These are phyloP conservation scores for Candida boidinii DNA, from an alignment of 805 yeast genomes.

Conservation along the genomic window DNA sequence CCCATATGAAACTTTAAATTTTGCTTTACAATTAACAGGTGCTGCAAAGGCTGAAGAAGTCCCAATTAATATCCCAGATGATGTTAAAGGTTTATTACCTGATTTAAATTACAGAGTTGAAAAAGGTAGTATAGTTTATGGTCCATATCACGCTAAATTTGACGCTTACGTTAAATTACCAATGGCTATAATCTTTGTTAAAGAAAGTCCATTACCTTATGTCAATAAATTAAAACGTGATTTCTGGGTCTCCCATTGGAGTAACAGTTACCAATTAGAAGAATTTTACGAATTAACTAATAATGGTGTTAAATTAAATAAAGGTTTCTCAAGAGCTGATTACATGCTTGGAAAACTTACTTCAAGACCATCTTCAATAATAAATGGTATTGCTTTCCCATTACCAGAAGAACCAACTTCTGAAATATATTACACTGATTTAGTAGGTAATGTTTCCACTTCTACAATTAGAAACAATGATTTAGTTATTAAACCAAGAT, in stretches of 20 bases:
- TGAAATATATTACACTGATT: conserved; percentile 78
- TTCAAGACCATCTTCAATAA: conserved; percentile 45
- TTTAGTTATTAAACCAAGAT: conserved; percentile 72
- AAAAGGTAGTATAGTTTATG: conserved; percentile 38
- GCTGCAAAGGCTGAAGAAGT: conserved; percentile 9
- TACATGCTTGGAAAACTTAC: conserved; percentile 55
- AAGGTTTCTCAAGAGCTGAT: conserved; percentile 75
- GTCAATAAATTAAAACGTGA: conserved; percentile 59
- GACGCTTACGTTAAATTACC: conserved; percentile 38
- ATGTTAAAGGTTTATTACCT: conserved; percentile 16
- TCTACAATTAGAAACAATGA: conserved; percentile 36
- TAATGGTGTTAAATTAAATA: conserved; percentile 57
- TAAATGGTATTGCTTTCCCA: conserved; percentile 51
- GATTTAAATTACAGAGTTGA: conserved; percentile 25
- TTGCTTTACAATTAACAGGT: conserved; percentile 38
- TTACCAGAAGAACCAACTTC: conserved; percentile 37
- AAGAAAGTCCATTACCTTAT: conserved; percentile 55
- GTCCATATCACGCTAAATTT: conserved; percentile 36
- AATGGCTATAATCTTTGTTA: conserved; percentile 54
- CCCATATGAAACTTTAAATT: conserved; percentile 49
- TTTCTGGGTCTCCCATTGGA: conserved; percentile 86
- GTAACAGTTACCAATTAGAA: conserved; percentile 62
- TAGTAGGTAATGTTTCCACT: conserved; percentile 90
- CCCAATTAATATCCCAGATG: conserved; percentile 14
- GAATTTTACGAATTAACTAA: conserved; percentile 81